Conservation (phyloP, 2,329 filamentous ascomycete species). For the Fusarium sp. region DNA sequence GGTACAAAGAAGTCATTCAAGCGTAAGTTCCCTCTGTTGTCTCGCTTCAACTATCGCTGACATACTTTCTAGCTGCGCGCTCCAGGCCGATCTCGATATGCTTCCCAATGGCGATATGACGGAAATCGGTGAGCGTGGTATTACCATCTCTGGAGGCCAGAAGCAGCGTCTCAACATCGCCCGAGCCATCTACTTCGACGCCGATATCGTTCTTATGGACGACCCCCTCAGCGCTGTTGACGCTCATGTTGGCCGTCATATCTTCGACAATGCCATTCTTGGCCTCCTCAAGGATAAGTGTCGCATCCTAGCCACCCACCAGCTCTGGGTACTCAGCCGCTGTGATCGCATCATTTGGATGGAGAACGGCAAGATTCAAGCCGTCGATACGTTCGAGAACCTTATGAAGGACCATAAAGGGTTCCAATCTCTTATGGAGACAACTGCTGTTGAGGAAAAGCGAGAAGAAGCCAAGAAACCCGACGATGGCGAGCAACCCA, state of each 20-base stretch:
- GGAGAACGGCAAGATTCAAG: constrained; percentile 84
- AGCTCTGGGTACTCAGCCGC: constrained; percentile 89
- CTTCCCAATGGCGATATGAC: constrained; percentile 89
- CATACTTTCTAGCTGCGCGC: constrained; percentile 69
- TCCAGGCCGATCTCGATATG: constrained; percentile 89
- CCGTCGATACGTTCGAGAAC: constrained; percentile 89
- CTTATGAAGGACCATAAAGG: constrained; percentile 81
- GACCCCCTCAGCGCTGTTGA: constrained; percentile 76
- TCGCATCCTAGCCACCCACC: constrained; percentile 91
- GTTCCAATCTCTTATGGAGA: constrained; percentile 87
- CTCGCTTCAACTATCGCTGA: background rate
- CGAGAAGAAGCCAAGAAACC: constrained; percentile 62
- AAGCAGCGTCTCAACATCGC: constrained; percentile 97
- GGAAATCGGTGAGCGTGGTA: constrained; percentile 94
- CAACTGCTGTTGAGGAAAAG: constrained; percentile 77
- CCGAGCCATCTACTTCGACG: constrained; percentile 76
- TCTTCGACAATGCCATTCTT: constrained; percentile 94
- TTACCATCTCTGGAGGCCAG: constrained; percentile 94
- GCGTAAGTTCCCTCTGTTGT: constrained; percentile 59
- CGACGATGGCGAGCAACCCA: constrained; percentile 53
- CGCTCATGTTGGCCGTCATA: constrained; percentile 75
- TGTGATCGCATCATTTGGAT: constrained; percentile 96
- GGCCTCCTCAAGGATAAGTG: constrained; percentile 90
- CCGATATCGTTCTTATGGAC: constrained; percentile 75
- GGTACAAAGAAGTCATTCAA: constrained; percentile 87